Evolutionary conservation across 345 rosid species (phyloP).

Genomic region (Sisymbrium altissimum): DNA sequence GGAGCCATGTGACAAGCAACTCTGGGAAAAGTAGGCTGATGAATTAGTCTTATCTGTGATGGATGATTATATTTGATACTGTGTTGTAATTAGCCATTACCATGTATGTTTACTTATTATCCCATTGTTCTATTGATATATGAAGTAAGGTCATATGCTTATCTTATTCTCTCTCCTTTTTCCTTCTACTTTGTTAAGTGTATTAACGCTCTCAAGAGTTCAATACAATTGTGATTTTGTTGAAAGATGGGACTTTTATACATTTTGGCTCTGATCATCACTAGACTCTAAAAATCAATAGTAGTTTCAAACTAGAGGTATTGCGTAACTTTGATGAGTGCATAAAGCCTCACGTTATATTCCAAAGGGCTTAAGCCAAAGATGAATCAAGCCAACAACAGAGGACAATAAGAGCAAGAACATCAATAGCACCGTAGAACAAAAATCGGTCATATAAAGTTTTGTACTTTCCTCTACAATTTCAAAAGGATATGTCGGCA

Average conservation of each 20-base stretch:
- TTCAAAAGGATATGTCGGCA: background rate
- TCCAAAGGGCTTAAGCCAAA: background rate
- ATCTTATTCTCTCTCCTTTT: background rate
- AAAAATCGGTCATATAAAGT: background rate
- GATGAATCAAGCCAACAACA: background rate
- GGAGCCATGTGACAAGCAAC: constrained; percentile 49
- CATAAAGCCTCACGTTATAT: background rate
- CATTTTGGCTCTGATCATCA: background rate
- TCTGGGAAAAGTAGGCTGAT: constrained; percentile 55
- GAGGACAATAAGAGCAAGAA: constrained; percentile 4
- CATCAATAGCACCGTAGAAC: background rate
- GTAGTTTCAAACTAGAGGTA: background rate
- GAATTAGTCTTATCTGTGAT: constrained; percentile 29
- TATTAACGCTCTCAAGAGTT: background rate
- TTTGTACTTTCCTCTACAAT: background rate
- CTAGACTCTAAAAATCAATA: background rate
- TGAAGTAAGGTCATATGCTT: constrained; percentile 10
- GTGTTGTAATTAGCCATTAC: constrained; percentile 32
- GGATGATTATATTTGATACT: background rate
- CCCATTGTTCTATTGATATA: constrained; percentile 29
- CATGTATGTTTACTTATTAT: constrained; percentile 23
- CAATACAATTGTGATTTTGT: background rate
- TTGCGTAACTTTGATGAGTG: background rate
- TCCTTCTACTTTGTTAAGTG: background rate
- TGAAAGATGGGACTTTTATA: background rate